phyloP scores from a whole-genome alignment of 345 rosid genomes.

The Excoecaria cochinchinensis region DNA sequence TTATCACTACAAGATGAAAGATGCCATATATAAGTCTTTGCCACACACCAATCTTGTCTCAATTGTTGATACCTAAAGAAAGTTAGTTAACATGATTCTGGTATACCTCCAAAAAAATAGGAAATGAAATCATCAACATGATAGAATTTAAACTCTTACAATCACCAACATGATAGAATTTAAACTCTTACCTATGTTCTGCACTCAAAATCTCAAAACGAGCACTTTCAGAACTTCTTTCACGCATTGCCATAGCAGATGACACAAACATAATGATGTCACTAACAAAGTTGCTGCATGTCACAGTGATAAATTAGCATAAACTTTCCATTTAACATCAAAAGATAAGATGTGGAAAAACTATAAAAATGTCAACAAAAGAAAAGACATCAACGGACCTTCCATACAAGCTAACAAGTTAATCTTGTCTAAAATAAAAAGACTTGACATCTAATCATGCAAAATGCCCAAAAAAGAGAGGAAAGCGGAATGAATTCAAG shows the following conservation, averaged over 20 bases:
- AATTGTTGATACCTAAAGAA: not conserved
- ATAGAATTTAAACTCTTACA: slow-evolving; percentile 33
- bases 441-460: not conserved
- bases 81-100: not conserved
- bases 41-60: too few relatives aligned
- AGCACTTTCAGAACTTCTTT: slow-evolving; percentile 93
- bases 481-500: not conserved
- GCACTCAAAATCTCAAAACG: slow-evolving; percentile 84
- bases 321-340: slow-evolving; percentile 3
- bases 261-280: slow-evolving; percentile 79
- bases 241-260: slow-evolving; percentile 87
- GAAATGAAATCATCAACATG: not conserved
- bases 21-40: not conserved
- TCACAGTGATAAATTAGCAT: slow-evolving; percentile 17
- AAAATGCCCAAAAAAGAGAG: not conserved
- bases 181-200: slow-evolving; percentile 58
- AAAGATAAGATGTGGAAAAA: not conserved
- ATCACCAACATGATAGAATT: not conserved
- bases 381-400: not conserved
- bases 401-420: not conserved
- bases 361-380: not conserved
- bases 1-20: not conserved
- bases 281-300: slow-evolving; percentile 87
- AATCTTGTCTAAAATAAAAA: not conserved
- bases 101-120: not conserved